Conservation (phyloP, 306 rosid species). For the Vicia villosa region DNA sequence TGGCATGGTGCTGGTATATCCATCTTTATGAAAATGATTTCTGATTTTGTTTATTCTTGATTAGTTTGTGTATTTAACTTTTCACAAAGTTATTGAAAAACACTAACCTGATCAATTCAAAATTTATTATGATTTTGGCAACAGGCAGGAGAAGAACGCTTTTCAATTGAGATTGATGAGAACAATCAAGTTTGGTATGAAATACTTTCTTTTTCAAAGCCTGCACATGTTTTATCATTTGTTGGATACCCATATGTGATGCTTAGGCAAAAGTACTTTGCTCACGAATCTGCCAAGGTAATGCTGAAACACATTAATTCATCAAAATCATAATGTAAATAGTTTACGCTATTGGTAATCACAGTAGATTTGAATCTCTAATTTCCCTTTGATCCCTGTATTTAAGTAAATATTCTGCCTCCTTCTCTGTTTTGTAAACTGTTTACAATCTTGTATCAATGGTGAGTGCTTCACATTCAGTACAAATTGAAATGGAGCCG, state of each 20-base stretch:
- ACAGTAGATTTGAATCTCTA: conserved; percentile 7
- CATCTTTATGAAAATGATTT: conserved; percentile 23
- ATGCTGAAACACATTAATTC: conserved; percentile 56
- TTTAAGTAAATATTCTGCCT: conserved; percentile 1
- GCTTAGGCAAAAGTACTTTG: conserved; percentile 82
- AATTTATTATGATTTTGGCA: conserved; percentile 21
- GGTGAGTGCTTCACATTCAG: not conserved
- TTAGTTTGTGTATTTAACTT: conserved; percentile 15
- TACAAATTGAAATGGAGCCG: not conserved
- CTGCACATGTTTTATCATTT: conserved; percentile 74
- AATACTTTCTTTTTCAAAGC: conserved; percentile 87
- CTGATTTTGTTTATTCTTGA: conserved; percentile 27
- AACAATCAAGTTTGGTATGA: conserved; percentile 95
- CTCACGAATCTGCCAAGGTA: conserved; percentile 72
- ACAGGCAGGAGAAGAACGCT: conserved; percentile 96
- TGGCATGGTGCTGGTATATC: not conserved
- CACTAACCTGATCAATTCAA: not conserved
- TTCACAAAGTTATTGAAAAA: conserved; percentile 16
- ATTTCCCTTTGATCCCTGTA: not conserved
- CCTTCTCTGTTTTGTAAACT: conserved; percentile 2
- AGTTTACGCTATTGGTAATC: conserved; percentile 6
- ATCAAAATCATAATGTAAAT: conserved; percentile 43
- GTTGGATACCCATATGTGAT: conserved; percentile 81
- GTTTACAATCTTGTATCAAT: not conserved
- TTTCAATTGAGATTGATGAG: conserved; percentile 80